Evolutionary conservation across 768 basidiomycete species (phyloP).

Genomic region (Xanthoconium purpureum): DNA sequence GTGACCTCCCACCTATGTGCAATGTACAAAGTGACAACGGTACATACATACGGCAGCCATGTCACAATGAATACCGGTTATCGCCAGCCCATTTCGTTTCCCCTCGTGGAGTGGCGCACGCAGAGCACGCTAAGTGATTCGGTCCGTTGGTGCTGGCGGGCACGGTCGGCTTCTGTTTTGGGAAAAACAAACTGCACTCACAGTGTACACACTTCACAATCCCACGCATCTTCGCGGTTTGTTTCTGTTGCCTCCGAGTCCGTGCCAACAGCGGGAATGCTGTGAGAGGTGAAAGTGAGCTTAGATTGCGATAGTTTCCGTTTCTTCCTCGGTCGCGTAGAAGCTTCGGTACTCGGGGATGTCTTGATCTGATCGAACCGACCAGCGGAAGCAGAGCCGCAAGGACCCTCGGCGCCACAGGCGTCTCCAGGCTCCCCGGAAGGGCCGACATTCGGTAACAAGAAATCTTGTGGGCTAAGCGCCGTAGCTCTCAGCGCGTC

Average conservation of each 20-base stretch:
- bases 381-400: neutral
- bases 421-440: slow-evolving; percentile 1
- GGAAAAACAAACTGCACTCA: slow-evolving; percentile 33
- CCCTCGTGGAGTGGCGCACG: slow-evolving; percentile 54
- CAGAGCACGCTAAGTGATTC: slow-evolving; percentile 58
- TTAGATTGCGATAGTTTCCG: slow-evolving; percentile 21
- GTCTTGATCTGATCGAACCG: neutral
- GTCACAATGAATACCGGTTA: neutral
- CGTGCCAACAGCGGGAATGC: neutral
- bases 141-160: slow-evolving; percentile 48
- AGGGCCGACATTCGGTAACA: slow-evolving; percentile 32
- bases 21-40: neutral
- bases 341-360: neutral
- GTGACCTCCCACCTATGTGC: slow-evolving; percentile 15
- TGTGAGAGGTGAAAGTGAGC: neutral
- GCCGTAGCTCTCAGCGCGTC: slow-evolving; percentile 41
- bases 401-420: neutral
- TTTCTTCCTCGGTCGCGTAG: slow-evolving; percentile 15
- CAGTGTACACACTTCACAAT: slow-evolving; percentile 63
- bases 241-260: slow-evolving; percentile 28
- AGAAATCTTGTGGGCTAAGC: slow-evolving; percentile 50
- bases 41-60: neutral
- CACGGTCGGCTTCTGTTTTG: neutral
- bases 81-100: slow-evolving; percentile 27
- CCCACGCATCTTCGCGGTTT: slow-evolving; percentile 43